Base-by-base conservation (phyloP, 345 rosid species). In the Kandelia obovata region DNA sequence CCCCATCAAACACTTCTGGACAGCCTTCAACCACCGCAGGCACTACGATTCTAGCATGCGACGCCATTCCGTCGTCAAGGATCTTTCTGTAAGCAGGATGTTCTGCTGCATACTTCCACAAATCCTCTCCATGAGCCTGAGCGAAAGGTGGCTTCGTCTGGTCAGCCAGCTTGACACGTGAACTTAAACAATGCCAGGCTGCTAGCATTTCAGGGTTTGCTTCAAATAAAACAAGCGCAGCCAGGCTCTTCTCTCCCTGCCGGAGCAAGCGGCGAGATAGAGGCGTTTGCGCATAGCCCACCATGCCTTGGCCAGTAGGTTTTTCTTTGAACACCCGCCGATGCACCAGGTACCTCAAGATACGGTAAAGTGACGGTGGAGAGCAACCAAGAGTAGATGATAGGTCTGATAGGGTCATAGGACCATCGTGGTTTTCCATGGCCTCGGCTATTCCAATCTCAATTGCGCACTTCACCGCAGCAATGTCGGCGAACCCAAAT, bases 401-500 rank as follows among this genome's bases (percentile, higher is more conserved):
- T 53, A 92, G 86, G 13, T 84, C 79, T 1, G 80, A 61, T 11
- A 92, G 80, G 1, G 92, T 73, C 27, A 86, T 58, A 46, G 89
- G 87, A 3, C 73, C 67, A 7, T 75, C 74, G 25, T 79, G 83
- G 76, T 79, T 75, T 65, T 83, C 85, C 4, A 92, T 70, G 52
- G 82, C 88, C 11, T 90, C 95, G 5, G 93, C 82, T 60, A 90
- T 82, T 46, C 87, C 87, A 6, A 90, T 90, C 65, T 92, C 92
- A 32, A 89, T 82, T 65, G 92, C 96, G 71, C 98, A 90, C 73
- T 86, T 92, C 25, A 85, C 86, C 17, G 74, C 92, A 37, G 92
- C 93, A 53, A 78, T 75, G 7, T 86, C 83, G 5, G 75, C 62
- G 68, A 80, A 83, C 4, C 96, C 95, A 4, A 88, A 77, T 23